A percentile compares a stretch with the other conserved stretches of the same genome.
Evolutionary conservation across 805 yeast species (phyloP).

Genomic region (Hanseniaspora vineae): DNA sequence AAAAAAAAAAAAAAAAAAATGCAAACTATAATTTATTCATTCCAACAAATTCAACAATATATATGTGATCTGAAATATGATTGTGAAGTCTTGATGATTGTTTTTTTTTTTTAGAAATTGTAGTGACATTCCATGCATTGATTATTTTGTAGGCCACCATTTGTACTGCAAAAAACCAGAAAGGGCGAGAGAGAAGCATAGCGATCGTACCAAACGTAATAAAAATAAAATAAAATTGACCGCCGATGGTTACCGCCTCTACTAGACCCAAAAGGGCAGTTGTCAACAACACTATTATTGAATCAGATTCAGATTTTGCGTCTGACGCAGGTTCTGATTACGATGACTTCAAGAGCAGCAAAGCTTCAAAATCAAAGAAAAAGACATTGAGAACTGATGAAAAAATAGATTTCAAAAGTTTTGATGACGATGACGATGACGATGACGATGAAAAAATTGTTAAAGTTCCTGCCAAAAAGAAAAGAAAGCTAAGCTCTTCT

Average conservation of each 20-base stretch:
- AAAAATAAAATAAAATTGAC: too few relatives aligned
- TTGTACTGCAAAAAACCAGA: too few relatives aligned
- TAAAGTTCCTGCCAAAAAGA: slow-evolving; percentile 2
- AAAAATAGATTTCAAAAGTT: slow-evolving; percentile 6
- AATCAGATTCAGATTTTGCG: background rate
- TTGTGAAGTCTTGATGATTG: too few relatives aligned
- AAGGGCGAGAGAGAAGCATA: too few relatives aligned
- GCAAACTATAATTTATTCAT: too few relatives aligned
- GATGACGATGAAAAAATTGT: slow-evolving; percentile 6
- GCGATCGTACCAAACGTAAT: too few relatives aligned
- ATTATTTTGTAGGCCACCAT: too few relatives aligned
- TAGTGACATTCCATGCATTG: too few relatives aligned
- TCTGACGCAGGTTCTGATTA: background rate
- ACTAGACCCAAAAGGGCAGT: background rate
- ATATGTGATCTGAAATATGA: too few relatives aligned
- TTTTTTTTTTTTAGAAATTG: too few relatives aligned
- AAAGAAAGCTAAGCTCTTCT: slow-evolving; percentile 4
- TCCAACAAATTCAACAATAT: too few relatives aligned
- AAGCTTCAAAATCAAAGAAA: slow-evolving; percentile 5
- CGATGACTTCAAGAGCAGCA: background rate
- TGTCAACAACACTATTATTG: background rate
- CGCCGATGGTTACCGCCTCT: background rate
- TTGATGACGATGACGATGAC: slow-evolving; percentile 7
- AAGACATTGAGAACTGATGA: slow-evolving; percentile 1
- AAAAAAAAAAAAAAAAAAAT: too few relatives aligned